phyloP scores from a whole-genome alignment of 345 rosid species.

The Lagerstroemia speciosa region DNA sequence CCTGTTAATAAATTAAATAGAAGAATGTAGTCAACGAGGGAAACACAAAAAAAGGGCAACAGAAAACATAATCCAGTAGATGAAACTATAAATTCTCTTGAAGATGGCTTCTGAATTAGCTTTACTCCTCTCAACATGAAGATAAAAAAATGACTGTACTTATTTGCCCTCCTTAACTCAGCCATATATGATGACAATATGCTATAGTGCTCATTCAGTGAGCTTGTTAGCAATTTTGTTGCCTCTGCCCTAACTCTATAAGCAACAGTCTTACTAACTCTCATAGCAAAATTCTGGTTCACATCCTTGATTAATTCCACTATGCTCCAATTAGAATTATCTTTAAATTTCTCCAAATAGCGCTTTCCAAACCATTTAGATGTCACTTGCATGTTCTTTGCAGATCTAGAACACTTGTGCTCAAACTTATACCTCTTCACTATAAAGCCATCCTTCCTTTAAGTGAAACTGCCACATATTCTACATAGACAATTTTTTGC shows the following conservation, averaged over 20 bases:
- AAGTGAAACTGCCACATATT: neutral
- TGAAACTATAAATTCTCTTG: no score
- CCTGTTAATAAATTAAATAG: conserved; percentile 23
- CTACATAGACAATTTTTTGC: neutral
- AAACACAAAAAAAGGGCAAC: no score
- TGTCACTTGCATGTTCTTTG: neutral
- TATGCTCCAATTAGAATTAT: neutral
- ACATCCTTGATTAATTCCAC: neutral
- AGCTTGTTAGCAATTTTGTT: neutral
- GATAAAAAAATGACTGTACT: neutral
- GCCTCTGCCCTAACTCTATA: neutral
- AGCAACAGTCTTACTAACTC: neutral
- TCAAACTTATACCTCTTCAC: neutral
- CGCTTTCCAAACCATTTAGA: neutral
- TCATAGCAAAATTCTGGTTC: neutral
- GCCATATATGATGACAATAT: neutral
- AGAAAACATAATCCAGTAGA: no score
- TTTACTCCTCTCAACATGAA: neutral
- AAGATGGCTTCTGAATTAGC: no score
- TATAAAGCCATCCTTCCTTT: neutral
- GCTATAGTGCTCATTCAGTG: neutral
- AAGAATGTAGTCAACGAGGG: no score
- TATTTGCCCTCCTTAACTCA: neutral
- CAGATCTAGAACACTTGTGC: neutral
- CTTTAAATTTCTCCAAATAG: neutral